phyloP scores from a whole-genome alignment of 129 eudicot genomes.

The Tagetes erecta region DNA sequence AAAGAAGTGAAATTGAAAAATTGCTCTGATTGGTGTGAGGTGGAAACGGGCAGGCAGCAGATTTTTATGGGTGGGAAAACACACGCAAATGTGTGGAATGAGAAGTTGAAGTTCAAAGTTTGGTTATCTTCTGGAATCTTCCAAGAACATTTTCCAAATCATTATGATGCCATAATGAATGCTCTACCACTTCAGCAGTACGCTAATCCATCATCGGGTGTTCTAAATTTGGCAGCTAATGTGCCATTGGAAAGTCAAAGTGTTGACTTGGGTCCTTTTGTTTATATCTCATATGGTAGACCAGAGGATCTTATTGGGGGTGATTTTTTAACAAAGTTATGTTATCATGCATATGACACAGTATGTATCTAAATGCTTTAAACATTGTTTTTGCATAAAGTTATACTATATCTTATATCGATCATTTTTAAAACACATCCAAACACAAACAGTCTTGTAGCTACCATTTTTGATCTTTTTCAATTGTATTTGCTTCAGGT shows the following conservation, averaged over 20 bases:
- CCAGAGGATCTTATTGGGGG: constrained; percentile 49
- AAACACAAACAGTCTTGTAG: too few relatives aligned
- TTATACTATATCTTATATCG: too few relatives aligned
- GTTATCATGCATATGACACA: constrained; percentile 55
- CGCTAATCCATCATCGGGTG: constrained; percentile 53
- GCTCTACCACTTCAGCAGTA: constrained; percentile 69
- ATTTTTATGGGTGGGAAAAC: constrained; percentile 46
- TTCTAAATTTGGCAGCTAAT: constrained; percentile 54
- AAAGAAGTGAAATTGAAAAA: constrained; percentile 11
- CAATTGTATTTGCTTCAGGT: constrained; percentile 44
- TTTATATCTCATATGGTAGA: constrained; percentile 60
- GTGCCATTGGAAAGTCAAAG: constrained; percentile 41
- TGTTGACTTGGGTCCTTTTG: constrained; percentile 58
- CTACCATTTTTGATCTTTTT: not conserved
- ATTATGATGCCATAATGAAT: constrained; percentile 47
- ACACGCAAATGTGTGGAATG: constrained; percentile 45
- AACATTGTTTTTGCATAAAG: too few relatives aligned
- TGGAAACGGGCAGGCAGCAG: constrained; percentile 46
- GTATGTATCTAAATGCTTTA: constrained; percentile 26
- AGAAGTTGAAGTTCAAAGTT: constrained; percentile 45
- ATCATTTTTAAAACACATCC: too few relatives aligned
- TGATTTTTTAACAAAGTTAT: constrained; percentile 46
- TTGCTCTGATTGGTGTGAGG: constrained; percentile 53
- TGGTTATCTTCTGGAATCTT: constrained; percentile 54
- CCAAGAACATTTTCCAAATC: constrained; percentile 53